Percentiles rank a stretch among this genome's conserved stretches.
Evolutionary conservation across 1,139 yeast genomes (phyloP).

Genomic region (Meyerozyma elateridarum): DNA sequence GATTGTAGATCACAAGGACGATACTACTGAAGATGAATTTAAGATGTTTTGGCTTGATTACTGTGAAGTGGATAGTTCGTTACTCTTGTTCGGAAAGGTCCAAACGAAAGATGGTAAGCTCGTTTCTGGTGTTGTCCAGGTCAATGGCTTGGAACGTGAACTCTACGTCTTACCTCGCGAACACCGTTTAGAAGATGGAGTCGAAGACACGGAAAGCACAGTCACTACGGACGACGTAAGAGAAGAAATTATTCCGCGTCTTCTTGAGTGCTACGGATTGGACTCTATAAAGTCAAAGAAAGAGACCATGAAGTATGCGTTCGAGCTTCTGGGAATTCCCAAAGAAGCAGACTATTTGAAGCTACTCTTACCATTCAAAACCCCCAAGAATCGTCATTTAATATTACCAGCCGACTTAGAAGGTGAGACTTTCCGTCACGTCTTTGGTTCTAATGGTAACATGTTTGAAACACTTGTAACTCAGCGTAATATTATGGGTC

Average conservation of each 20-base stretch:
- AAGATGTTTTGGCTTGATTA: conserved; percentile 90
- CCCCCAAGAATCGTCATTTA: conserved; percentile 46
- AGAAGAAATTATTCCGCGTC: conserved; percentile 65
- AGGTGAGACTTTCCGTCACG: conserved; percentile 74
- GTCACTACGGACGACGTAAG: conserved; percentile 63
- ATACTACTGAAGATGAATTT: conserved; percentile 36
- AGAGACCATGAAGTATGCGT: conserved; percentile 76
- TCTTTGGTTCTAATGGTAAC: conserved; percentile 73
- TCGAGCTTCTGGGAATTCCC: conserved; percentile 80
- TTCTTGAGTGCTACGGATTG: conserved; percentile 61
- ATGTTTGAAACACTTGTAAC: conserved; percentile 84
- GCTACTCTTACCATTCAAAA: conserved; percentile 66
- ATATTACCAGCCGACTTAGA: conserved; percentile 58
- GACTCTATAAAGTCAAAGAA: conserved; percentile 65
- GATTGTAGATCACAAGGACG: conserved; percentile 35
- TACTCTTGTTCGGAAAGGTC: conserved; percentile 82
- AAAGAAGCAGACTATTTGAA: conserved; percentile 72
- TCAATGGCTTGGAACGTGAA: conserved; percentile 67
- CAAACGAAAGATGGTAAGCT: conserved; percentile 52
- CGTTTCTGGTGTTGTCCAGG: conserved; percentile 76
- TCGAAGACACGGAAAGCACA: conserved; percentile 22
- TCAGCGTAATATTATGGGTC: conserved; percentile 88
- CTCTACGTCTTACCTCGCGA: conserved; percentile 73
- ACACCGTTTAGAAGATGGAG: conserved; percentile 23
- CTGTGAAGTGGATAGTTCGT: conserved; percentile 65